Base-by-base conservation (phyloP, 371 early-diverging fungal genomes). In the Mortierella sp. region DNA sequence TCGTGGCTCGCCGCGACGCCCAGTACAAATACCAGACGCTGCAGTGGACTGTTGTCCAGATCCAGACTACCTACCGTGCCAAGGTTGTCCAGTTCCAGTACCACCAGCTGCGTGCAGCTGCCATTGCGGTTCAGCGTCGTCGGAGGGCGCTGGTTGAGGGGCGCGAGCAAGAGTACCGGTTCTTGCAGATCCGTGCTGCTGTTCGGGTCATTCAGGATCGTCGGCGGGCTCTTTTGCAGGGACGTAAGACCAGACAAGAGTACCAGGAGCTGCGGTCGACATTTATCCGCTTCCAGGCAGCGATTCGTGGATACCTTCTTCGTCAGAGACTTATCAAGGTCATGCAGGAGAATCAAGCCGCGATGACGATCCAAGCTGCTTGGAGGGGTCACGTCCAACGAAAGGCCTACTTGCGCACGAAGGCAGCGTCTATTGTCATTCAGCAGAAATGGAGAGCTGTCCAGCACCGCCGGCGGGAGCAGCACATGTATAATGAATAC, bases 331-430 rank as follows among this genome's bases (percentile, higher is more conserved):
- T 81, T 51, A 43, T 71, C 43, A 54, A 56, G 41, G 75, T 75
- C 18, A 76, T 80, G 75, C 74, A 65, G 38, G 81, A 80, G 79
- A 76, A 83, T 43, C 76, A 81, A 55, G 87, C 87, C 18, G 56
- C 76, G 41, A 68, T 81, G 81, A 44, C 43, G 21, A 83, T 87
- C 41, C 87, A 87, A 38, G 76, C 83, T 7, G 72, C 75, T 21
- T 87, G 87, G 87, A 80, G 83, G 18, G 87, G 83, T 18, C 70
- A 58, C 63, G 70, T 76, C 10, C 76, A 78, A 24, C 81, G 87
- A 12, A 77, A 44, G 29, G 49, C 16, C 14, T 87, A 68, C 48
- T 27, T 75, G 55, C 77, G 46, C 8, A 18, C 49, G 24, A 71
- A 35, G 72, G n/a, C 7, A 0, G 86, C 86, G 11, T 73, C 80